Evolutionary conservation across 2,329 filamentous ascomycete genomes (phyloP), one percentile per base, ranked within the genome.

Genomic region (Laburnicola sp.): DNA sequence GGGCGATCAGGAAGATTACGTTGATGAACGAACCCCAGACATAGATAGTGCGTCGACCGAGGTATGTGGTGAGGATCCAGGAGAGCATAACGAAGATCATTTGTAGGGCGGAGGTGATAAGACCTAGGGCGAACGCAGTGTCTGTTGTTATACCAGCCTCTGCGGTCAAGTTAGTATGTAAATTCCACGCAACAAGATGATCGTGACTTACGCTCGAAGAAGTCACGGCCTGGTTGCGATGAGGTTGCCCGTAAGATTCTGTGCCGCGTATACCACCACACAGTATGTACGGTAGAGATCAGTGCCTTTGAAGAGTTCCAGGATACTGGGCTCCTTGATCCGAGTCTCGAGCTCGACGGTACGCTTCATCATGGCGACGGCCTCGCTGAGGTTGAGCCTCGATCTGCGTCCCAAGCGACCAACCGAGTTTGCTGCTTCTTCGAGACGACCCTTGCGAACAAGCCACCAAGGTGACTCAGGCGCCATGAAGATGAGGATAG

Each of bases 71-170:
- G 43, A 88, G 79, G 49, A 86, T 72, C 85, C 85, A 87, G 51
- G 84, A 87, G 36, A 85, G 75, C 79, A 86, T 86, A 68, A 85
- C 82, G 53, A 85, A 78, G 66, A 88, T 70, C 70, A 71, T 75
- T 65, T 86, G 82, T 2, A 87, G 82, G 42, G 78, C 81, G 0
- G 85, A 86, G 45, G 81, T 86, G 69, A 86, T 86, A 26, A 87
- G 79, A 69, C 82, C 82, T 11, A 87, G 75, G 32, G 79, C 80
- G 64, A 87, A 87, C 3, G 85, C 80, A 26, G 74, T 78, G 59
- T 85, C 73, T 3, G 66, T 70, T 1, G 52, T 51, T 59, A 87
- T 80, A 47, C 84, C 83, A 48, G 85, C 85, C 78, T 86, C 82
- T 85, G 68, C 51, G 22, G n/a, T 65, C 44, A 44, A 57, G 32